These are phyloP conservation scores for Lactarius vividus DNA, from an alignment of 768 basidiomycete species.

Conservation along the genomic window DNA sequence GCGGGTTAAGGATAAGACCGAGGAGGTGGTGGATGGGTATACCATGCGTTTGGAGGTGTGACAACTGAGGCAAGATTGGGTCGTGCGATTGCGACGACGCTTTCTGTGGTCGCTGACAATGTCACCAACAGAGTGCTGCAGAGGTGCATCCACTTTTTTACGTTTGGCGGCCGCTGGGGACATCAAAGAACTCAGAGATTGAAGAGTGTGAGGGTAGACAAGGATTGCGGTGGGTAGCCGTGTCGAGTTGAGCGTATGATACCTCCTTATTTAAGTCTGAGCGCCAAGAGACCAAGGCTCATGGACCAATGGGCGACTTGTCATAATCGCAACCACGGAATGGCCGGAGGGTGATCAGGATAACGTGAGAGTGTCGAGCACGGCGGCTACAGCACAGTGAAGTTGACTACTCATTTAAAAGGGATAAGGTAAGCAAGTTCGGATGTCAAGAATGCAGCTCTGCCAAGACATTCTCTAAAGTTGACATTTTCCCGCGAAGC, in stretches of 20 bases:
- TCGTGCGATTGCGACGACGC: slow-evolving; percentile 67
- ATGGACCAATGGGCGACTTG: neutral
- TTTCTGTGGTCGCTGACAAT: slow-evolving; percentile 55
- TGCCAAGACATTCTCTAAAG: too few relatives aligned
- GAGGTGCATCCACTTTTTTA: slow-evolving; percentile 34
- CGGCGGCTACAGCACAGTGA: neutral
- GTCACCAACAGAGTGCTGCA: slow-evolving; percentile 31
- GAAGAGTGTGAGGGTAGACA: neutral
- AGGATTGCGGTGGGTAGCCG: neutral
- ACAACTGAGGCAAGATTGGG: slow-evolving; percentile 71
- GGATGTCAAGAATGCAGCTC: too few relatives aligned
- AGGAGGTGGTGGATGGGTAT: slow-evolving; percentile 15
- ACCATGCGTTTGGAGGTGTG: slow-evolving; percentile 76
- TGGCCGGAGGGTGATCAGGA: neutral
- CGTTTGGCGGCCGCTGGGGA: slow-evolving; percentile 32
- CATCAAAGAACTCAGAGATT: slow-evolving; percentile 27
- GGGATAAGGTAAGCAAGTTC: too few relatives aligned
- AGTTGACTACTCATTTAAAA: neutral
- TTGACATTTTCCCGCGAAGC: too few relatives aligned
- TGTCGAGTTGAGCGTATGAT: neutral
- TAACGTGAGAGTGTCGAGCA: slow-evolving; percentile 12
- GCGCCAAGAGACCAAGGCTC: too few relatives aligned
- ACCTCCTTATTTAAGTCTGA: slow-evolving; percentile 3
- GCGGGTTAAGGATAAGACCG: neutral
- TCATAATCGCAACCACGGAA: neutral